Evolutionary conservation across 805 yeast species (phyloP).

Genomic region (Yarrowia sp.): DNA sequence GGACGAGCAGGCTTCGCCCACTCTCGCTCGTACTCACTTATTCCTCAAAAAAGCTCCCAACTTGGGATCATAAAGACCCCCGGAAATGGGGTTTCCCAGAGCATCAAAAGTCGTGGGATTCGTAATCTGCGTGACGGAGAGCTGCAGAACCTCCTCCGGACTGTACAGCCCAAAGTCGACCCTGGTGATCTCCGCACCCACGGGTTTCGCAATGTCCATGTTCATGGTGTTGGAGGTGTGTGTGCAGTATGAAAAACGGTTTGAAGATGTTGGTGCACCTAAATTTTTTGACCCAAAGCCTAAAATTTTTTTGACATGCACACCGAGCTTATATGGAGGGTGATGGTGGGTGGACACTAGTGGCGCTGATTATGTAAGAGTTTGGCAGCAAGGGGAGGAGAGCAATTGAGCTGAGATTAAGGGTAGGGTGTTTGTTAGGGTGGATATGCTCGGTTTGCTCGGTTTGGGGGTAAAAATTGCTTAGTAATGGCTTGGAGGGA

Average conservation of each 20-base stretch:
- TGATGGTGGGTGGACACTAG: not conserved
- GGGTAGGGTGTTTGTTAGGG: too few species aligned
- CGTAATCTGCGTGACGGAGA: conserved; percentile 93
- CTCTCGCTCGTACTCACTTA: conserved; percentile 39
- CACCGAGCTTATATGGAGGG: not conserved
- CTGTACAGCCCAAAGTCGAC: conserved; percentile 89
- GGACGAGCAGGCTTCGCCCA: too few species aligned
- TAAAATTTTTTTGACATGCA: conserved; percentile 4
- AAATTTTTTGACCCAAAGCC: conserved; percentile 2
- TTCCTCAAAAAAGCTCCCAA: conserved; percentile 90
- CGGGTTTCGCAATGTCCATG: conserved; percentile 97
- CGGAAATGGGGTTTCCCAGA: conserved; percentile 90
- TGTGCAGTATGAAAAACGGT: not conserved
- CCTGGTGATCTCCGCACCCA: conserved; percentile 87
- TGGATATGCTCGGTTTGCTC: too few species aligned
- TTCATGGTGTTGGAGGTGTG: not conserved
- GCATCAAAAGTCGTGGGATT: conserved; percentile 95
- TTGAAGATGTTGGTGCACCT: not conserved
- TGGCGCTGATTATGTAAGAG: not conserved
- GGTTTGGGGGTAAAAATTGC: too few species aligned
- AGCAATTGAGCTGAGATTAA: too few species aligned
- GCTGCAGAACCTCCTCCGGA: conserved; percentile 74
- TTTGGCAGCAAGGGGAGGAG: not conserved
- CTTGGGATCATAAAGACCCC: conserved; percentile 93
- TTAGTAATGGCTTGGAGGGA: too few species aligned